These are phyloP conservation scores for Microstegium vimineum DNA, from an alignment of 176 grass and related monocot genomes.

Conservation along the genomic window DNA sequence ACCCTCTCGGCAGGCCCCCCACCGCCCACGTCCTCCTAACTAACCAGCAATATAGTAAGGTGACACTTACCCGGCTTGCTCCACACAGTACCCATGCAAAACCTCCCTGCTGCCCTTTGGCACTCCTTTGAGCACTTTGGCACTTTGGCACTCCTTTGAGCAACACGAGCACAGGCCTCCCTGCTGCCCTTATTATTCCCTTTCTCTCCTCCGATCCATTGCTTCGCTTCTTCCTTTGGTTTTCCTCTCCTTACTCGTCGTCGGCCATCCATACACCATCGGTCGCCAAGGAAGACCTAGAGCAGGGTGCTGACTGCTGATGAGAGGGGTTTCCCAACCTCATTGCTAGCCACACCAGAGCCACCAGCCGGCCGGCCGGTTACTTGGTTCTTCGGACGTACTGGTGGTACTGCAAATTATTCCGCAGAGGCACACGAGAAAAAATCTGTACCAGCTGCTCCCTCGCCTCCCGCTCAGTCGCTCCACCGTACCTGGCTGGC, in stretches of 20 bases:
- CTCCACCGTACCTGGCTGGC: background rate
- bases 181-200: constrained; percentile 10
- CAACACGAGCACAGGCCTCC: constrained; percentile 4
- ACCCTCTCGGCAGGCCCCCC: constrained; percentile 13
- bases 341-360: constrained; percentile 11
- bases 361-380: background rate
- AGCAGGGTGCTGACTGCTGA: background rate
- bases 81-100: constrained; percentile 55
- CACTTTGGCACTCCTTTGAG: too few relatives aligned
- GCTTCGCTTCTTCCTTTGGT: background rate
- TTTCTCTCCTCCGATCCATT: constrained; percentile 16
- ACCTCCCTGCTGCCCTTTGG: constrained; percentile 45
- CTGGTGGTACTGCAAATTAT: background rate
- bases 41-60: constrained; percentile 50
- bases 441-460: background rate
- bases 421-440: background rate
- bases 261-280: background rate
- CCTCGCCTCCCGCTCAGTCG: background rate
- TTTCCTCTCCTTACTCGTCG: too few relatives aligned
- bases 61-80: constrained; percentile 59
- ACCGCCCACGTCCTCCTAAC: constrained; percentile 21
- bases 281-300: background rate
- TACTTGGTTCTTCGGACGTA: background rate
- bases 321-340: background rate
- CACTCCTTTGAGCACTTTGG: constrained; percentile 29